Evolutionary conservation across 2,329 filamentous ascomycete genomes (phyloP).

Genomic region (Xylaria sp.): DNA sequence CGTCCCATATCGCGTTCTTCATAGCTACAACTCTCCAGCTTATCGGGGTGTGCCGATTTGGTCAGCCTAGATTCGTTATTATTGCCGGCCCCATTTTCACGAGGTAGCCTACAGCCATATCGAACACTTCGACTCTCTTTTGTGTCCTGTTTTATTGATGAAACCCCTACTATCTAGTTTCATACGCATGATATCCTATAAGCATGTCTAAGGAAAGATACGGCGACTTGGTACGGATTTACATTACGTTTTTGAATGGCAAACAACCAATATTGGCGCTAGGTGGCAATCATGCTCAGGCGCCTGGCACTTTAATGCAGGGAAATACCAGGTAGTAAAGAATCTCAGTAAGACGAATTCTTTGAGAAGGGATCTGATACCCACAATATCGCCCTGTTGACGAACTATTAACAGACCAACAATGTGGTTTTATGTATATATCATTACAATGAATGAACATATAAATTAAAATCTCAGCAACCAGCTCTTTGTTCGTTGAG

Average conservation of each 20-base stretch:
- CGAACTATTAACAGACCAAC: constrained; percentile 1
- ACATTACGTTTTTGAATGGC: constrained; percentile 37
- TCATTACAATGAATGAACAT: constrained; percentile 18
- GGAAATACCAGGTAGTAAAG: constrained; percentile 19
- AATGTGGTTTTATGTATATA: constrained; percentile 26
- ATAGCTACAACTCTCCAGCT: constrained; percentile 68
- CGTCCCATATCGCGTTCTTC: constrained; percentile 62
- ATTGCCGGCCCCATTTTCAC: constrained; percentile 3
- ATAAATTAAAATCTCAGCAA: constrained; percentile 8
- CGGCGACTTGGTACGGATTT: constrained; percentile 11
- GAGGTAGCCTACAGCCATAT: not conserved
- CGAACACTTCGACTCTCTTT: constrained; percentile 20
- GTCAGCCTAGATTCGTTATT: constrained; percentile 51
- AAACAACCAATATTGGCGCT: constrained; percentile 40
- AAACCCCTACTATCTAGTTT: constrained; percentile 8
- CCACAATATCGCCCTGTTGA: not conserved
- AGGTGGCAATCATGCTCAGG: constrained; percentile 35
- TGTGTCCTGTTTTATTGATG: constrained; percentile 13
- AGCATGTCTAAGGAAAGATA: constrained; percentile 3
- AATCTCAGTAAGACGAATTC: constrained; percentile 2
- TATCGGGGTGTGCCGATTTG: constrained; percentile 66
- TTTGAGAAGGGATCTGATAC: constrained; percentile 22
- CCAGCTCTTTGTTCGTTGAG: not conserved
- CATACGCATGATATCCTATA: constrained; percentile 5
- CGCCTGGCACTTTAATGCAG: not conserved